Evolutionary conservation across 179 eudicot genomes (phyloP).

Genomic region (Vitellaria paradoxa): DNA sequence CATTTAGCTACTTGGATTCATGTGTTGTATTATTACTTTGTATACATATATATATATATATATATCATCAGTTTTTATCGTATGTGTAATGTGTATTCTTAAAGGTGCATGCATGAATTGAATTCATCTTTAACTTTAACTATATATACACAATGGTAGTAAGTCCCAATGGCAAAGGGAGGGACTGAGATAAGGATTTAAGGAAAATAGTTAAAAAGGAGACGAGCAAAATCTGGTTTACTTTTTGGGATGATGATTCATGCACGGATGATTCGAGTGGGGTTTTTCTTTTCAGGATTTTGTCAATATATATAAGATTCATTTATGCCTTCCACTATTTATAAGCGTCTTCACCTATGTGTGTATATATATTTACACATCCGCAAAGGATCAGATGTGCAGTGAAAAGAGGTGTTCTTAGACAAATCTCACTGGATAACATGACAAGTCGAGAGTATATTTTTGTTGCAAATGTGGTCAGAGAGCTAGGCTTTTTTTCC

Average conservation of each 20-base stretch:
- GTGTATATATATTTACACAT: background rate
- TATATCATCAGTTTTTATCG: too few species aligned
- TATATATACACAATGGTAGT: too few species aligned
- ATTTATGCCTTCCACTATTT: background rate
- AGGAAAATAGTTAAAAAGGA: background rate
- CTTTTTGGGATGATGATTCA: conserved; percentile 16
- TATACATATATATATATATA: too few species aligned
- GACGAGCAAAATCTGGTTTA: conserved; percentile 6
- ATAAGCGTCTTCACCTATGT: conserved; percentile 1
- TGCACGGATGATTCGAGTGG: conserved; percentile 15
- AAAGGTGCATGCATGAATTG: too few species aligned
- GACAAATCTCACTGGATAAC: conserved; percentile 4
- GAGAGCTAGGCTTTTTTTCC: conserved; percentile 18
- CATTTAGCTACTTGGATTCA: too few species aligned
- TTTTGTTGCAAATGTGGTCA: background rate
- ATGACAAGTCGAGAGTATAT: conserved; percentile 5
- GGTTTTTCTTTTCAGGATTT: conserved; percentile 22
- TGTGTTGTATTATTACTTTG: too few species aligned
- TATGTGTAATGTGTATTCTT: too few species aligned
- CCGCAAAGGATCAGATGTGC: conserved; percentile 1
- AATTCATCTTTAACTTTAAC: too few species aligned
- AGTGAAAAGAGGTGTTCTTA: conserved; percentile 12
- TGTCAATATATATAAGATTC: conserved; percentile 14
- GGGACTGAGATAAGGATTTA: background rate
- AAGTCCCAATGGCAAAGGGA: too few species aligned